Evolutionary conservation across 1,139 yeast species (phyloP), one percentile per base, ranked within the genome.

Genomic region (Pichiaceae sp.): DNA sequence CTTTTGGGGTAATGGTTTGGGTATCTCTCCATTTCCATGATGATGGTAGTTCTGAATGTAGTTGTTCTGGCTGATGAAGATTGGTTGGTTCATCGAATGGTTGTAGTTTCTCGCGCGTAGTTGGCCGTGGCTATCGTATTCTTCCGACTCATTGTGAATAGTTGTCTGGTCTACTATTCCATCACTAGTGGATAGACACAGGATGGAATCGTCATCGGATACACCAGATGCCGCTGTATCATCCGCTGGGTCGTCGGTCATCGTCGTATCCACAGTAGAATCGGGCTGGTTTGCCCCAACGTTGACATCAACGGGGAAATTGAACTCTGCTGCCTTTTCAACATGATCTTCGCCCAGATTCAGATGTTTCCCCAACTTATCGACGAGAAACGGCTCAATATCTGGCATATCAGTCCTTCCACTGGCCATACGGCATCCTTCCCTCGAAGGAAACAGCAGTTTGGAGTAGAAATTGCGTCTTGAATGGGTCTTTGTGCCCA

Each of bases 11-110:
- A 14, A 15, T 12, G 28, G 28, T 11, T 21, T 21, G 24, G 7
- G 11, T 11, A 7, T 21, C 24, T 21, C 28, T 11, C 14, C 28
- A 14, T 1, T 23, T 35, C 48, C 47, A 45, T 8, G 48, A 49
- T 4, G 31, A 34, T 17, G 46, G 49, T 15, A 45, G 31, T 11
- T 31, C n/a, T 15, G 38, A 32, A 33, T 21, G 26, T 27, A 33
- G 31, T 33, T 33, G 26, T 33, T 32, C 21, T 32, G 34, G 23
- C 23, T 33, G 31, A 33, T 33, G 26, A 17, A 33, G 17, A 33
- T 33, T n/a, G 31, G 31, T 14, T n/a, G 28, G 24, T 21, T 21
- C 9, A 11, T 7, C 24, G n/a, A n/a, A n/a, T n/a, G n/a, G n/a
- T n/a, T n/a, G n/a, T n/a, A n/a, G 11, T 11, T 21, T 21, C 9